phyloP scores from a whole-genome alignment of 163 green algal species.

The Chloromonas sp. region DNA sequence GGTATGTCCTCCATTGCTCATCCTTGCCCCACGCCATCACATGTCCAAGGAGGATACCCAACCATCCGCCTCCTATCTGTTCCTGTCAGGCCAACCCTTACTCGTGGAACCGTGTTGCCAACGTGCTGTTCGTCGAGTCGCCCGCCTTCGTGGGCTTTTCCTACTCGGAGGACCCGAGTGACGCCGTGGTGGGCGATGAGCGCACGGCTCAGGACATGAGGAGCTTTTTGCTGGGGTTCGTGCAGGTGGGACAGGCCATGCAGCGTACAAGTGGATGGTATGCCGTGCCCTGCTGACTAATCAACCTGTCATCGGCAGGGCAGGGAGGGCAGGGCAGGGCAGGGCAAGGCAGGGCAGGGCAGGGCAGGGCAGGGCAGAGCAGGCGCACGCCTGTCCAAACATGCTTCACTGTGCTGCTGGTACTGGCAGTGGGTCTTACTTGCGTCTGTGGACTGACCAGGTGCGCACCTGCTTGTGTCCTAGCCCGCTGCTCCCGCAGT shows the following conservation, averaged over 20 bases:
- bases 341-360: no score
- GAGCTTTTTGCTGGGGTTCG: conserved; percentile 60
- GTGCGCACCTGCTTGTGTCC: no score
- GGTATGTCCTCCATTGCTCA: background rate
- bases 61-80: background rate
- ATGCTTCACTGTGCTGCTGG: background rate
- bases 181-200: conserved; percentile 61
- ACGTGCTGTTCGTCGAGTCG: conserved; percentile 74
- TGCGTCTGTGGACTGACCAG: no score
- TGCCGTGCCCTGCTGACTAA: no score
- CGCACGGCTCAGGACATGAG: conserved; percentile 64
- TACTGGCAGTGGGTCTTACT: background rate
- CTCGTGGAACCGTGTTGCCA: conserved; percentile 62
- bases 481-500: no score
- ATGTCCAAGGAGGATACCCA: no score
- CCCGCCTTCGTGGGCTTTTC: conserved; percentile 83
- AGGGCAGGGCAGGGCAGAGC: no score
- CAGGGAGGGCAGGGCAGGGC: no score
- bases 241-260: conserved; percentile 16
- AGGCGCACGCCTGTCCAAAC: no score
- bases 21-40: background rate
- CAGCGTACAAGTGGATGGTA: background rate
- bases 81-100: conserved; percentile 40
- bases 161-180: conserved; percentile 63
- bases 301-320: no score